These are phyloP conservation scores for Ceratocystis lukuohia DNA, from an alignment of 2,329 filamentous ascomycete species.

Conservation along the genomic window DNA sequence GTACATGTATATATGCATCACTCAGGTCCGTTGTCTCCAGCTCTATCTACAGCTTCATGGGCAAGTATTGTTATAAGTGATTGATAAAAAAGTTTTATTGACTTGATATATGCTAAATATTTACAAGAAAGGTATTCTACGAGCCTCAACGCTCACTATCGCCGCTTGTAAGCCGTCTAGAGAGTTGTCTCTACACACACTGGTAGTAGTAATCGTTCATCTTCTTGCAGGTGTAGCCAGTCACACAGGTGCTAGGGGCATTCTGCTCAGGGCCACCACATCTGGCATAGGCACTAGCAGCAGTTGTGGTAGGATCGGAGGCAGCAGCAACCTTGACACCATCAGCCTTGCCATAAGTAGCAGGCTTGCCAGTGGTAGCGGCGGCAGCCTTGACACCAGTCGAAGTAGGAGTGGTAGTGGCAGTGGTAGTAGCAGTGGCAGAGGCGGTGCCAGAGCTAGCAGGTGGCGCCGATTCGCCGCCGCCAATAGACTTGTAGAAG, in stretches of 20 bases:
- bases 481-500: neutral
- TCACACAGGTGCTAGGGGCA: conserved; percentile 34
- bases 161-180: neutral
- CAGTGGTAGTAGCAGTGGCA: neutral
- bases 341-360: neutral
- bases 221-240: conserved; percentile 29
- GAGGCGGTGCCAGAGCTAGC: neutral
- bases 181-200: conserved; percentile 23
- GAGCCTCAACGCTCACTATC: neutral
- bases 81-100: neutral
- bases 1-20: neutral
- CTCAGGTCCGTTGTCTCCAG: neutral
- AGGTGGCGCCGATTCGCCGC: neutral
- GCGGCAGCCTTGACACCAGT: neutral
- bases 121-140: conserved; percentile 5
- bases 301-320: neutral
- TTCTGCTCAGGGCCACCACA: conserved; percentile 35
- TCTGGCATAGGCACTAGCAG: conserved; percentile 24
- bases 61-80: neutral
- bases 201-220: conserved; percentile 31
- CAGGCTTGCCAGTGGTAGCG: neutral
- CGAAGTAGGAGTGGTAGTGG: neutral
- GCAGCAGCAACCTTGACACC: neutral
- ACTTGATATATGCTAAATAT: neutral
- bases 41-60: neutral